Percentiles rank a stretch among this genome's conserved stretches.
phyloP scores from a whole-genome alignment of 257 asterid genomes.

The Ilex aquifolium region DNA sequence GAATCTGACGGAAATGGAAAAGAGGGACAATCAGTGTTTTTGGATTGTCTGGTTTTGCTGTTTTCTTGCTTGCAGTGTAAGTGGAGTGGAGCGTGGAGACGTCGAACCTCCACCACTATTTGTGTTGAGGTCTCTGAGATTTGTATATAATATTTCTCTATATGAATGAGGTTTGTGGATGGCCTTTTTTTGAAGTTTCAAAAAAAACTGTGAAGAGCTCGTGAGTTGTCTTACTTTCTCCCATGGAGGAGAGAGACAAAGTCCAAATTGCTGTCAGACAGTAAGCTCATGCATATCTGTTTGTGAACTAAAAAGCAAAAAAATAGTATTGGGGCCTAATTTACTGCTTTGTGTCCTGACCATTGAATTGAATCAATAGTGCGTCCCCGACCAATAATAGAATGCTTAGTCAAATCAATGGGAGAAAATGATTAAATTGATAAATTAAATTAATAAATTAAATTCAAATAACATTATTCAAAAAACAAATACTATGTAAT shows the following conservation, averaged over 20 bases:
- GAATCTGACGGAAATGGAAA: not conserved
- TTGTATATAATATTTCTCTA: constrained; percentile 23
- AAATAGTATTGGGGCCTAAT: constrained; percentile 35
- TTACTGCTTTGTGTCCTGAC: too few species aligned
- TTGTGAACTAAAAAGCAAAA: not conserved
- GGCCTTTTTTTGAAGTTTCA: constrained; percentile 46
- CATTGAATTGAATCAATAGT: too few species aligned
- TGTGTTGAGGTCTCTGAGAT: constrained; percentile 26
- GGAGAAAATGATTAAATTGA: too few species aligned
- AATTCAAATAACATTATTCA: too few species aligned
- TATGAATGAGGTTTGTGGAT: constrained; percentile 45
- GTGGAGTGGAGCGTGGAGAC: constrained; percentile 34
- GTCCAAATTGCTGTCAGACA: not conserved
- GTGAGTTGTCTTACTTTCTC: constrained; percentile 41
- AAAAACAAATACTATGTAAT: too few species aligned
- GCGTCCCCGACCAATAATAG: too few species aligned
- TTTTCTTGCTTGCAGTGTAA: constrained; percentile 2
- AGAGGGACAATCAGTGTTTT: constrained; percentile 5
- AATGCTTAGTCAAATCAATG: too few species aligned
- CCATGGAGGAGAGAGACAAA: constrained; percentile 2
- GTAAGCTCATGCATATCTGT: constrained; percentile 39
- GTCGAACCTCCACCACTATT: constrained; percentile 58
- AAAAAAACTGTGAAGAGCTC: constrained; percentile 40
- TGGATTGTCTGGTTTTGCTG: not conserved
- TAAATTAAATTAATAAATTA: too few species aligned